These are phyloP conservation scores for Sphaerulina vaccinii DNA, from an alignment of 2,329 filamentous ascomycete species.

Conservation along the genomic window DNA sequence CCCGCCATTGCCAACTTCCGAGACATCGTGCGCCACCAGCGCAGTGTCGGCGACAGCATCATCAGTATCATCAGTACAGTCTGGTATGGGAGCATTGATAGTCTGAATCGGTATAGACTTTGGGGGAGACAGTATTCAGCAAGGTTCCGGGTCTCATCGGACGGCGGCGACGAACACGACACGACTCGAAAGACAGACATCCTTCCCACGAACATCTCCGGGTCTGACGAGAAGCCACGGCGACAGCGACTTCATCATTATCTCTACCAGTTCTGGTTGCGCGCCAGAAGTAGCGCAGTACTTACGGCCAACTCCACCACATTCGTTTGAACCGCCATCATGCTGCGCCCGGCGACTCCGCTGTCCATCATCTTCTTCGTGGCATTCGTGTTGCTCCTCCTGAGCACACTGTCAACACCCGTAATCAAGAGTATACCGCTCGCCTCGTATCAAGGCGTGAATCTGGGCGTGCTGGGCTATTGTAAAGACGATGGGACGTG, in stretches of 20 bases:
- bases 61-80: too few relatives aligned
- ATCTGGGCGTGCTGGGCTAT: constrained; percentile 91
- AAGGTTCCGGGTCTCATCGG: too few relatives aligned
- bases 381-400: constrained; percentile 79
- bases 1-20: not conserved
- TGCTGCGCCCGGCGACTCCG: constrained; percentile 84
- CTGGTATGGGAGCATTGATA: too few relatives aligned
- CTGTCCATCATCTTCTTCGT: constrained; percentile 79
- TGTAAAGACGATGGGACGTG: constrained; percentile 65
- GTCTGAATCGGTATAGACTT: too few relatives aligned
- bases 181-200: too few relatives aligned
- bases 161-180: too few relatives aligned
- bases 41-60: not conserved
- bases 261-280: not conserved
- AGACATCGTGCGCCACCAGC: not conserved
- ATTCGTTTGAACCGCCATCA: constrained; percentile 10
- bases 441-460: constrained; percentile 70
- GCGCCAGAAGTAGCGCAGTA: not conserved
- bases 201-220: too few relatives aligned
- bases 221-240: too few relatives aligned
- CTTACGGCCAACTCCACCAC: constrained; percentile 7
- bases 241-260: too few relatives aligned
- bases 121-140: too few relatives aligned
- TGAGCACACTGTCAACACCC: constrained; percentile 88
- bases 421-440: constrained; percentile 83